A percentile compares a stretch with the other conserved stretches of the same genome.
Evolutionary conservation across 768 basidiomycete genomes (phyloP).

Genomic region (Suillus sp.): DNA sequence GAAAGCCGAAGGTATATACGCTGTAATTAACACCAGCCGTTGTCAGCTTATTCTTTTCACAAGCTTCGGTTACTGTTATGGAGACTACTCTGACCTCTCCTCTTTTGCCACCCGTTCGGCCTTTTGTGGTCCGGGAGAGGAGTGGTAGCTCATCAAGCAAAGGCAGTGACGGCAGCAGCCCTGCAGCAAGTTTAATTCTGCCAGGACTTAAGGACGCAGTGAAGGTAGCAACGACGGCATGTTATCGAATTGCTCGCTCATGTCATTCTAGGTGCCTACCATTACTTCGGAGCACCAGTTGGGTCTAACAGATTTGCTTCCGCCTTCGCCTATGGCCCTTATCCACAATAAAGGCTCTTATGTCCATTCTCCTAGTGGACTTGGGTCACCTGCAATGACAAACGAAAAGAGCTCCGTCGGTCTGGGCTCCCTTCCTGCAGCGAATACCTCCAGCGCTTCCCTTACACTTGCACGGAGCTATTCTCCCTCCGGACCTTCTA

Average conservation of each 20-base stretch:
- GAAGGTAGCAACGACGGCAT: slow-evolving; percentile 48
- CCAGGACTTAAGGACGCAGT: slow-evolving; percentile 74
- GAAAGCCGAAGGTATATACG: slow-evolving; percentile 5
- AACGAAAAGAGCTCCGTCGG: slow-evolving; percentile 24
- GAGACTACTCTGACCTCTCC: slow-evolving; percentile 44
- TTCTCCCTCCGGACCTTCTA: slow-evolving; percentile 31
- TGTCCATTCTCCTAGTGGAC: slow-evolving; percentile 40
- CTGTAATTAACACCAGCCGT: background rate
- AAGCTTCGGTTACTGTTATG: slow-evolving; percentile 57
- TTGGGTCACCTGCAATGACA: slow-evolving; percentile 32
- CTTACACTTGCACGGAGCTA: slow-evolving; percentile 39
- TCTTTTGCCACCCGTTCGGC: slow-evolving; percentile 45
- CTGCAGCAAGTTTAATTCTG: slow-evolving; percentile 37
- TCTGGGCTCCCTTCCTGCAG: slow-evolving; percentile 30
- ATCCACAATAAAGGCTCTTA: slow-evolving; percentile 40
- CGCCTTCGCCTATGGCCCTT: slow-evolving; percentile 67
- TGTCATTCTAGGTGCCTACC: slow-evolving; percentile 54
- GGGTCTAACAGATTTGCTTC: slow-evolving; percentile 67
- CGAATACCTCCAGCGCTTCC: slow-evolving; percentile 42
- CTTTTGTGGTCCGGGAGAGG: slow-evolving; percentile 49
- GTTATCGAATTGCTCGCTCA: background rate
- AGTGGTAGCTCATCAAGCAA: slow-evolving; percentile 51
- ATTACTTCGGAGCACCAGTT: slow-evolving; percentile 70
- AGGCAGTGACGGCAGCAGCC: slow-evolving; percentile 36
- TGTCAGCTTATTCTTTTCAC: slow-evolving; percentile 39